Conservation (phyloP, 169 alveolate genomes). For the Plasmodium gaboni region DNA sequence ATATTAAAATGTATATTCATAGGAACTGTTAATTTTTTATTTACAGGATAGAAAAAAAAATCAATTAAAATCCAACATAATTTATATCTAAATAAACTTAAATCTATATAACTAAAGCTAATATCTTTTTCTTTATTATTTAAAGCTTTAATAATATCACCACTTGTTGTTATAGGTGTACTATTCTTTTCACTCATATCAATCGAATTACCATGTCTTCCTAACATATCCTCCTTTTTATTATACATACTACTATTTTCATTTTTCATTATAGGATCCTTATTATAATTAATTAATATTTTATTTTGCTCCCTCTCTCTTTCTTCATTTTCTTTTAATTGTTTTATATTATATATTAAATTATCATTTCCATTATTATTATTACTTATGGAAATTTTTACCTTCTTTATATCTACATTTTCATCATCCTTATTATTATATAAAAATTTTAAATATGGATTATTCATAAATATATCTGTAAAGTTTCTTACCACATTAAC, state of each 20-base stretch:
- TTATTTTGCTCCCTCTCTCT: conserved; percentile 30
- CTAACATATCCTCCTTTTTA: not conserved
- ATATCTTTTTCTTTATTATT: not conserved
- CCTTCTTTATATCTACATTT: conserved; percentile 56
- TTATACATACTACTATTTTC: too few species aligned
- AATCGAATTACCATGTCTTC: too few species aligned
- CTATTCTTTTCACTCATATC: not conserved
- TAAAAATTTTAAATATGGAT: conserved; percentile 74
- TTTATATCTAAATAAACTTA: conserved; percentile 72
- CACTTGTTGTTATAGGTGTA: not conserved
- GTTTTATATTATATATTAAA: conserved; percentile 21
- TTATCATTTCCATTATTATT: conserved; percentile 1
- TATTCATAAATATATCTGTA: conserved; percentile 75
- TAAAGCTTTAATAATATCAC: not conserved
- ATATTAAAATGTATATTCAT: conserved; percentile 51
- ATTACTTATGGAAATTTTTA: conserved; percentile 23
- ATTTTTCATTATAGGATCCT: not conserved
- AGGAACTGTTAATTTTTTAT: conserved; percentile 62
- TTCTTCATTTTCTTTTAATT: conserved; percentile 46
- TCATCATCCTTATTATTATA: conserved; percentile 63
- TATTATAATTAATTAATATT: not conserved
- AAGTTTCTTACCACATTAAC: conserved; percentile 65
- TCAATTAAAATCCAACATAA: conserved; percentile 74
- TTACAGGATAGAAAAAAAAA: conserved; percentile 64
- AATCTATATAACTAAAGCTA: conserved; percentile 22